Percentiles rank a stretch among this genome's conserved stretches.
phyloP scores from a whole-genome alignment of 495 filamentous ascomycete genomes.

The Penicillium longicatenatum region DNA sequence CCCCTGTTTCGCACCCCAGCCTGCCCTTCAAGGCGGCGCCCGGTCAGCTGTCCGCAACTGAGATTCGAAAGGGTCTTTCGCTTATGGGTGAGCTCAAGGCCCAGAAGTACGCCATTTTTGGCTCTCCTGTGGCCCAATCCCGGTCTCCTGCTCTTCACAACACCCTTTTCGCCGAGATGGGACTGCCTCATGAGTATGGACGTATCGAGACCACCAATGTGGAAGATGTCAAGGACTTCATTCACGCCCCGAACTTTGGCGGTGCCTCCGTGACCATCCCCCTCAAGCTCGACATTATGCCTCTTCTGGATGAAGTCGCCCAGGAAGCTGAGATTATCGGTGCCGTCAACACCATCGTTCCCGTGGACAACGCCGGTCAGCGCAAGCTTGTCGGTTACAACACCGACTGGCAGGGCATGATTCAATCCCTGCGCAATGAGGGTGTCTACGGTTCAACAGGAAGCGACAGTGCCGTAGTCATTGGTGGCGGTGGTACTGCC shows the following conservation, averaged over 20 bases:
- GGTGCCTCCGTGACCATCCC: slow-evolving; percentile 96
- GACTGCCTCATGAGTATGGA: slow-evolving; percentile 87
- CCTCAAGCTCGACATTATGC: slow-evolving; percentile 86
- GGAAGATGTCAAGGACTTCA: slow-evolving; percentile 63
- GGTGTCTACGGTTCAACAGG: slow-evolving; percentile 55
- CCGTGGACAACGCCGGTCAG: slow-evolving; percentile 36
- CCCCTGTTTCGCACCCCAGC: slow-evolving; percentile 88
- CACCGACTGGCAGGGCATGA: slow-evolving; percentile 96
- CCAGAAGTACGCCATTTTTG: slow-evolving; percentile 83
- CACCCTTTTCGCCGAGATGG: slow-evolving; percentile 71
- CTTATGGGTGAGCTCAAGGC: slow-evolving; percentile 78
- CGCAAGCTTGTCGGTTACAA: slow-evolving; percentile 78
- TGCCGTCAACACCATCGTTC: slow-evolving; percentile 92
- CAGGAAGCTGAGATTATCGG: slow-evolving; percentile 82
- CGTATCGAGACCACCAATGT: slow-evolving; percentile 73
- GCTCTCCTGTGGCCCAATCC: slow-evolving; percentile 76
- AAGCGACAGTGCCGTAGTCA: slow-evolving; percentile 55
- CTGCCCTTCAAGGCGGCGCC: slow-evolving; percentile 92
- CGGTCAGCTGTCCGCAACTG: slow-evolving; percentile 87
- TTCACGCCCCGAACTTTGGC: slow-evolving; percentile 76
- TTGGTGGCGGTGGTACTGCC: slow-evolving; percentile 90
- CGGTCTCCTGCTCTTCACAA: slow-evolving; percentile 91
- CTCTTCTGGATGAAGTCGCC: slow-evolving; percentile 75
- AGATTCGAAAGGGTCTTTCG: slow-evolving; percentile 77
- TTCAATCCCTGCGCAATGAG: slow-evolving; percentile 71